Conservation (phyloP, 192 early-diverging fungal genomes). For the Thamnidium elegans region DNA sequence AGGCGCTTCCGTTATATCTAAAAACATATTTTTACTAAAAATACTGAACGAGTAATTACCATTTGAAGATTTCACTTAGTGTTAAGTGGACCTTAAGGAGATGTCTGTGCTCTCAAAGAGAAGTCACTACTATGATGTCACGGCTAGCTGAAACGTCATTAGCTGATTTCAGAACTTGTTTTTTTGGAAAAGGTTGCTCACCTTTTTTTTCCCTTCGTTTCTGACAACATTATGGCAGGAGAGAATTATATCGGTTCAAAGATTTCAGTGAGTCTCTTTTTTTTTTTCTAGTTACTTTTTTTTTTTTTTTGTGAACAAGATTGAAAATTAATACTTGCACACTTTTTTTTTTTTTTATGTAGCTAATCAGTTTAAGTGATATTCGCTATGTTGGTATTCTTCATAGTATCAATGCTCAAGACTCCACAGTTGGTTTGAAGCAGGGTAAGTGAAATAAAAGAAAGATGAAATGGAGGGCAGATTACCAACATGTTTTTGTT, state of each 20-base stretch:
- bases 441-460: slow-evolving; percentile 60
- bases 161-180: no score
- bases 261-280: slow-evolving; percentile 39
- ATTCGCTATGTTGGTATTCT: slow-evolving; percentile 92
- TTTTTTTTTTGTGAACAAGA: background rate
- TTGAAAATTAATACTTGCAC: background rate
- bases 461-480: background rate
- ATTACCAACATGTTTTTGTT: background rate
- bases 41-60: no score
- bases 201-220: no score
- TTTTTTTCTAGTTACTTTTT: slow-evolving; percentile 34
- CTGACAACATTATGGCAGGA: slow-evolving; percentile 22
- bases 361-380: slow-evolving; percentile 81
- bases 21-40: no score
- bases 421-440: slow-evolving; percentile 87
- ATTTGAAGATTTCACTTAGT: no score
- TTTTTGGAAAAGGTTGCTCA: no score
- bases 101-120: no score
- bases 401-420: slow-evolving; percentile 79
- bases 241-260: slow-evolving; percentile 58
- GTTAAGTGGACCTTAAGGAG: no score
- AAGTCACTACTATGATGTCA: no score
- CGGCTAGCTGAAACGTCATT: no score
- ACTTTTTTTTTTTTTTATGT: slow-evolving; percentile 31
- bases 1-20: no score